These are phyloP conservation scores for Geranium incanum DNA, from an alignment of 441 rosid species.

Conservation along the genomic window DNA sequence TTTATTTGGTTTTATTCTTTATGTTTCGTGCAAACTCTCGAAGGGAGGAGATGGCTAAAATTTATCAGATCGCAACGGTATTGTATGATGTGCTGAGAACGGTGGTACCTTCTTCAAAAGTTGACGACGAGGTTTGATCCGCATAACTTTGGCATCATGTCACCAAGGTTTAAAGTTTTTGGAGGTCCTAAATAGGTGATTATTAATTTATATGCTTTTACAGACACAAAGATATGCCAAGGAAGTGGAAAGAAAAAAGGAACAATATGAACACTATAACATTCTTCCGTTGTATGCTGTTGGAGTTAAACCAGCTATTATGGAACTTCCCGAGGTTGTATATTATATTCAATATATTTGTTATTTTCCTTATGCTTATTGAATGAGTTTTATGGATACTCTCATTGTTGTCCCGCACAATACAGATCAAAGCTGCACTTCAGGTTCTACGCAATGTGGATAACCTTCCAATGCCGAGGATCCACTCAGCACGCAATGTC, in stretches of 20 bases:
- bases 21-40: constrained; percentile 26
- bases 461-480: constrained; percentile 57
- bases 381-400: not conserved
- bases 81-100: constrained; percentile 71
- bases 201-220: constrained; percentile 16
- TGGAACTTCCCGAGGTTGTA: constrained; percentile 89
- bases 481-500: constrained; percentile 22
- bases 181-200: constrained; percentile 12
- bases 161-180: constrained; percentile 16
- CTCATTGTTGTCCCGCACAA: constrained; percentile 15
- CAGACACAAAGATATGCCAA: constrained; percentile 59
- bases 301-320: constrained; percentile 66
- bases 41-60: constrained; percentile 94
- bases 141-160: constrained; percentile 7
- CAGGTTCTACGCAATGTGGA: constrained; percentile 50
- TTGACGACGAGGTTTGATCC: constrained; percentile 57
- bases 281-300: constrained; percentile 72
- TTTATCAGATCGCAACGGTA: constrained; percentile 71
- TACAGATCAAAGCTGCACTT: constrained; percentile 81
- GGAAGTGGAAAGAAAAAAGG: constrained; percentile 65
- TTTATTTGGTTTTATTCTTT: constrained; percentile 18
- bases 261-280: constrained; percentile 61
- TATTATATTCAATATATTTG: constrained; percentile 13
- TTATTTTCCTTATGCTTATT: constrained; percentile 8
- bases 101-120: constrained; percentile 43